Evolutionary conservation across 768 basidiomycete genomes (phyloP).

Genomic region (Termitomyces titanicus): DNA sequence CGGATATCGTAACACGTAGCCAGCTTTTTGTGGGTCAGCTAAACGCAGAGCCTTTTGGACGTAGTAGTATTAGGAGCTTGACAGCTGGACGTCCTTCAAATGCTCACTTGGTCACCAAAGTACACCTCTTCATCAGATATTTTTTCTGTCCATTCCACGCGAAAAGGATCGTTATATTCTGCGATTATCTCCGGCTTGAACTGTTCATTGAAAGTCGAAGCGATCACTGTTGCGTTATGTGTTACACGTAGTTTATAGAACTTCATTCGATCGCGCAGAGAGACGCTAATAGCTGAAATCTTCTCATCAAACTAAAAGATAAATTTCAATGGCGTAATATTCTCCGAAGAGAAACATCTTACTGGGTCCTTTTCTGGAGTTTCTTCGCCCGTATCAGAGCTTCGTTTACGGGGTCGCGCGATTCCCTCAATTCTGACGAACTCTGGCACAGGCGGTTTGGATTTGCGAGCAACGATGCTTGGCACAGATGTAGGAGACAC

Average conservation of each 20-base stretch:
- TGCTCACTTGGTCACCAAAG: constrained; percentile 66
- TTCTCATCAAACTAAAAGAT: constrained; percentile 66
- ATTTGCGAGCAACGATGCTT: constrained; percentile 71
- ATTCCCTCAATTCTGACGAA: constrained; percentile 48
- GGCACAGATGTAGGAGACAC: constrained; percentile 67
- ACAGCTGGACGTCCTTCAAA: not conserved
- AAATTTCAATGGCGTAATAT: not conserved
- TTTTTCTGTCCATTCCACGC: constrained; percentile 78
- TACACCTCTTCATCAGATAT: constrained; percentile 46
- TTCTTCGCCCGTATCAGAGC: constrained; percentile 22
- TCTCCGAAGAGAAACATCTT: not conserved
- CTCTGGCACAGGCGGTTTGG: constrained; percentile 38
- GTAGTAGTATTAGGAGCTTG: constrained; percentile 2
- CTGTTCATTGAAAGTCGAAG: constrained; percentile 76
- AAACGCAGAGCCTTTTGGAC: constrained; percentile 58
- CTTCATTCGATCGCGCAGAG: constrained; percentile 78
- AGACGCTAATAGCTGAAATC: constrained; percentile 64
- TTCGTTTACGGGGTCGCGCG: constrained; percentile 41
- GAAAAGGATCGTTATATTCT: constrained; percentile 79
- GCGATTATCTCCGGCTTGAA: constrained; percentile 85
- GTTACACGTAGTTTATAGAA: constrained; percentile 82
- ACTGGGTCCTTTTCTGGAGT: constrained; percentile 52
- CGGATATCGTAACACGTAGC: constrained; percentile 80
- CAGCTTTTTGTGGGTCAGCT: constrained; percentile 61
- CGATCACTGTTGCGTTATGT: constrained; percentile 64